Conservation (phyloP, 768 basidiomycete species). For the Collybiopsis confluens region DNA sequence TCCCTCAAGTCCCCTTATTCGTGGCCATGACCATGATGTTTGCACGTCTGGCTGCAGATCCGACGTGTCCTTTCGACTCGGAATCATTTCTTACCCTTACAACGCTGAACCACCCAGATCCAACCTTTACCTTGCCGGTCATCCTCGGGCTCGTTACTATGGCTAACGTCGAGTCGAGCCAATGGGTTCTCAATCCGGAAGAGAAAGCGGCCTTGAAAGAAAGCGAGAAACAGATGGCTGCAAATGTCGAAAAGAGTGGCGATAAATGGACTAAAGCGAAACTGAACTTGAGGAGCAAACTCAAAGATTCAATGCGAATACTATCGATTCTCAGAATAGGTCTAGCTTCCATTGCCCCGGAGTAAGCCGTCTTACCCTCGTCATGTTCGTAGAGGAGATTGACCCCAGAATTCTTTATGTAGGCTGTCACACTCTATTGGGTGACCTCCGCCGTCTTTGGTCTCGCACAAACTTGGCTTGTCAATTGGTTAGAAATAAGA, state of each 20-base stretch:
- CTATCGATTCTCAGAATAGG: constrained; percentile 65
- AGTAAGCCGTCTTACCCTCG: constrained; percentile 34
- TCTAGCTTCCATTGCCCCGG: constrained; percentile 64
- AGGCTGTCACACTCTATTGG: constrained; percentile 78
- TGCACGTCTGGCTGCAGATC: constrained; percentile 46
- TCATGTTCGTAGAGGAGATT: constrained; percentile 4
- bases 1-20: constrained; percentile 73
- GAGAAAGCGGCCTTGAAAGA: constrained; percentile 47
- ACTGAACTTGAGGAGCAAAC: constrained; percentile 22
- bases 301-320: constrained; percentile 41
- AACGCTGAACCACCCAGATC: constrained; percentile 65
- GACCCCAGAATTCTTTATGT: constrained; percentile 9
- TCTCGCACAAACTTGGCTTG: constrained; percentile 66
- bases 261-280: constrained; percentile 39
- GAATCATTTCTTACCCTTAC: constrained; percentile 76
- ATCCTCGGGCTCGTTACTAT: constrained; percentile 68
- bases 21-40: constrained; percentile 60
- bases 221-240: constrained; percentile 43
- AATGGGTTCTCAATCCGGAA: constrained; percentile 64
- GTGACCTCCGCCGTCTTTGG: constrained; percentile 72
- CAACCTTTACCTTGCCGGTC: constrained; percentile 67
- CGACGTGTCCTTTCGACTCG: constrained; percentile 66
- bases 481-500: constrained; percentile 60
- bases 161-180: constrained; percentile 74
- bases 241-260: constrained; percentile 37